Conservation (phyloP, 176 grass and related monocot species). For the Aegilops umbellulata region DNA sequence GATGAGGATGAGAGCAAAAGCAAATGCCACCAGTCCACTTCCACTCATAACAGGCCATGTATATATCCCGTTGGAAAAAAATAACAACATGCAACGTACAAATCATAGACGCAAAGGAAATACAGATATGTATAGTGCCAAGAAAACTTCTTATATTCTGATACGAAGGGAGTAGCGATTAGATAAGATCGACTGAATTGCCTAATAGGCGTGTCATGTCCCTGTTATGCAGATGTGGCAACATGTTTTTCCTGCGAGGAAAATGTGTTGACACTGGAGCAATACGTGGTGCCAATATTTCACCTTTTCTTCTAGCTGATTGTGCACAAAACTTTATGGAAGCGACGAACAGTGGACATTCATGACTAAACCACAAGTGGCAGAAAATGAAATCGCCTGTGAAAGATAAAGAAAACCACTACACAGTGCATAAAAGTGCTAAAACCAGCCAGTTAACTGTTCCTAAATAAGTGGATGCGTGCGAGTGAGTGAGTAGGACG, state of each 20-base stretch:
- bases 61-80: too few relatives aligned
- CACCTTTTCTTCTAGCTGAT: neutral
- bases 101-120: neutral
- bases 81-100: neutral
- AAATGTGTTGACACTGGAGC: neutral
- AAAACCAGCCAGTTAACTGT: too few relatives aligned
- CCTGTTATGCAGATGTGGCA: neutral
- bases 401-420: neutral
- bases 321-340: neutral
- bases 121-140: too few relatives aligned
- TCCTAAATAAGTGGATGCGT: neutral
- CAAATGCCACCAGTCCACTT: slow-evolving; percentile 15
- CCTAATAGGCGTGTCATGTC: slow-evolving; percentile 16
- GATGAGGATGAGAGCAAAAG: slow-evolving; percentile 34
- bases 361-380: neutral
- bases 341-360: neutral
- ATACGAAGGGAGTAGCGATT: too few relatives aligned
- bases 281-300: neutral
- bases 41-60: slow-evolving; percentile 16
- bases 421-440: neutral
- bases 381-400: neutral
- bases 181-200: neutral
- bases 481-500: neutral
- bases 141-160: too few relatives aligned
- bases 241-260: neutral